phyloP scores from a whole-genome alignment of 1,139 yeast genomes.

The Hyphopichia khmerensis region DNA sequence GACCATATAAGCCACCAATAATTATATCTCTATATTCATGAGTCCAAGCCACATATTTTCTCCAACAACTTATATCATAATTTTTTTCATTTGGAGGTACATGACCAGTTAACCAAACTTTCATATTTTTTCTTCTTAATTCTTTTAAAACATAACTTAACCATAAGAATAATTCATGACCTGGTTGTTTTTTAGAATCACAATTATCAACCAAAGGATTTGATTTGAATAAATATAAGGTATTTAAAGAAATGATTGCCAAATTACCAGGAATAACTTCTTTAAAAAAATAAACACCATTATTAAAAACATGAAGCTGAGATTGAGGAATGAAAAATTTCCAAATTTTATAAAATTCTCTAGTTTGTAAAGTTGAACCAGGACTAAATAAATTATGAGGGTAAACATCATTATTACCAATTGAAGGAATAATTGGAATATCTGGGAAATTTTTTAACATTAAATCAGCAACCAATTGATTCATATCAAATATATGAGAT shows the following conservation, averaged over 20 bases:
- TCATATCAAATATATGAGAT: slow-evolving; percentile 65
- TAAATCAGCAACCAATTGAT: slow-evolving; percentile 54
- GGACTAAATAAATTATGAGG: slow-evolving; percentile 83
- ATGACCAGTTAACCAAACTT: slow-evolving; percentile 85
- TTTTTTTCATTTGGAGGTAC: slow-evolving; percentile 85
- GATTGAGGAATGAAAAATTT: slow-evolving; percentile 69
- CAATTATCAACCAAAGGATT: slow-evolving; percentile 85
- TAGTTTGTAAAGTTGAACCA: slow-evolving; percentile 82
- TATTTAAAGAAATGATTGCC: slow-evolving; percentile 77
- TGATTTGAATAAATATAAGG: slow-evolving; percentile 69
- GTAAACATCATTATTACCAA: slow-evolving; percentile 86
- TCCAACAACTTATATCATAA: slow-evolving; percentile 66
- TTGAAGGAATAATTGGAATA: slow-evolving; percentile 60
- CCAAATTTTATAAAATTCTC: slow-evolving; percentile 77
- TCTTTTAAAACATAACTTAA: slow-evolving; percentile 72
- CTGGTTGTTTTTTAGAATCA: slow-evolving; percentile 70
- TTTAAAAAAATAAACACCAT: slow-evolving; percentile 71
- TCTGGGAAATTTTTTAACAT: slow-evolving; percentile 51
- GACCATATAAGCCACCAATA: slow-evolving; percentile 82
- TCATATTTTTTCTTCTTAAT: slow-evolving; percentile 70
- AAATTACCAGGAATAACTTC: slow-evolving; percentile 77
- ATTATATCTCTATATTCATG: slow-evolving; percentile 81
- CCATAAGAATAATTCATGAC: slow-evolving; percentile 76
- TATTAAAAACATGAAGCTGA: slow-evolving; percentile 70
- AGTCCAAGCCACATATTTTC: slow-evolving; percentile 74